phyloP scores from a whole-genome alignment of 192 early-diverging fungal genomes.

The Chytriomyces sp. region DNA sequence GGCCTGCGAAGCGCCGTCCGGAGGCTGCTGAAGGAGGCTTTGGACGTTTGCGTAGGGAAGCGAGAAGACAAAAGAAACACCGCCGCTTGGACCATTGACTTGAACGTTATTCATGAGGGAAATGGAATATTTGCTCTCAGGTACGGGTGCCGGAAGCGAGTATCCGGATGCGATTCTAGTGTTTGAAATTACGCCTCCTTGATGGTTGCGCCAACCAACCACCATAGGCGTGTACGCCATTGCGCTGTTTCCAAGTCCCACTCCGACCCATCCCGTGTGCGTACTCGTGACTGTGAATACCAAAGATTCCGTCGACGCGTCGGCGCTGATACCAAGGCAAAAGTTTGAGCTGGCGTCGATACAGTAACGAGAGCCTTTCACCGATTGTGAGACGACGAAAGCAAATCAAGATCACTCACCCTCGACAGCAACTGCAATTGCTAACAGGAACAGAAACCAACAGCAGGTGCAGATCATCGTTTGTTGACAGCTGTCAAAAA shows the following conservation, averaged over 20 bases:
- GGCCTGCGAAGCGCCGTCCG: background rate
- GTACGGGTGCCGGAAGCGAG: background rate
- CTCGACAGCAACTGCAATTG: no score
- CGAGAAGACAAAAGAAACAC: background rate
- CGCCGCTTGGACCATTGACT: background rate
- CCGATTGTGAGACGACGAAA: no score
- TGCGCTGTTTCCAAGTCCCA: background rate
- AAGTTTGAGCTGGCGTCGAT: background rate
- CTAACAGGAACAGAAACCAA: no score
- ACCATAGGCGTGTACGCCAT: background rate
- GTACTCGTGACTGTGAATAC: background rate
- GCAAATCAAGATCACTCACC: no score
- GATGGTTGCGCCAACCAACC: conserved; percentile 2
- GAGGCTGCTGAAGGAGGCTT: background rate
- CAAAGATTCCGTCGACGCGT: background rate
- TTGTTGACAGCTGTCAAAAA: no score
- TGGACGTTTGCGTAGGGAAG: background rate
- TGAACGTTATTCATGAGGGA: background rate
- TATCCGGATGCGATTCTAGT: background rate
- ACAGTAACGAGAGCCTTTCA: no score
- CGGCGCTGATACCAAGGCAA: background rate
- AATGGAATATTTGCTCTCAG: background rate
- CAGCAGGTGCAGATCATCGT: no score
- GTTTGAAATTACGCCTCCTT: background rate
- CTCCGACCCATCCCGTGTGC: background rate